Percentiles rank a stretch among this genome's conserved stretches.
Conservation (phyloP, 1,284 basidiomycete species). For the Mycosarcoma mackinlayi region DNA sequence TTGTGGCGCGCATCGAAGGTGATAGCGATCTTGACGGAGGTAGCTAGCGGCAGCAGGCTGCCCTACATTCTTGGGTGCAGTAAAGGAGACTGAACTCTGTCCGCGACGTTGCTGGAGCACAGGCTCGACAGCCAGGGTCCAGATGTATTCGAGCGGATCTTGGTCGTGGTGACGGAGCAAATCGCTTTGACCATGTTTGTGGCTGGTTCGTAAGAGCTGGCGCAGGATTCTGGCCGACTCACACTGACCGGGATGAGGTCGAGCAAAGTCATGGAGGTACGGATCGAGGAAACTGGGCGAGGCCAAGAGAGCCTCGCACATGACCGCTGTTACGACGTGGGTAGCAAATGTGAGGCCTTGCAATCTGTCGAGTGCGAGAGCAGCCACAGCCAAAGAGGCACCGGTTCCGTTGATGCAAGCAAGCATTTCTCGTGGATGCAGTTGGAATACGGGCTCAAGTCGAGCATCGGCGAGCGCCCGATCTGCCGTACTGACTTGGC, state of each 20-base stretch:
- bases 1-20: constrained; percentile 69
- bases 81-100: too few species aligned
- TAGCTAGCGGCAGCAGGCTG: background rate
- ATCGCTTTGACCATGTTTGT: too few species aligned
- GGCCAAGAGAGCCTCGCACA: constrained; percentile 74
- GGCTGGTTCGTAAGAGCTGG: too few species aligned
- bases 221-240: constrained; percentile 1
- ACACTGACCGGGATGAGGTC: constrained; percentile 85
- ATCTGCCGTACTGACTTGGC: background rate
- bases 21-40: constrained; percentile 79
- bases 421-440: constrained; percentile 78
- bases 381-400: constrained; percentile 74
- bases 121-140: too few species aligned
- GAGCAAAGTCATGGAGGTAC: constrained; percentile 80
- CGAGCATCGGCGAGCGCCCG: constrained; percentile 74
- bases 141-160: constrained; percentile 68
- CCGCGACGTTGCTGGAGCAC: too few species aligned
- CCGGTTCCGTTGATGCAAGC: constrained; percentile 78
- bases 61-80: background rate
- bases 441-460: constrained; percentile 76
- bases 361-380: constrained; percentile 75
- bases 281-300: constrained; percentile 13
- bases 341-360: constrained; percentile 78
- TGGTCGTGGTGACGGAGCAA: constrained; percentile 75
- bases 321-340: constrained; percentile 82